Conservation (phyloP, 2,329 filamentous ascomycete genomes). For the Tolypocladium ophioglossoides region DNA sequence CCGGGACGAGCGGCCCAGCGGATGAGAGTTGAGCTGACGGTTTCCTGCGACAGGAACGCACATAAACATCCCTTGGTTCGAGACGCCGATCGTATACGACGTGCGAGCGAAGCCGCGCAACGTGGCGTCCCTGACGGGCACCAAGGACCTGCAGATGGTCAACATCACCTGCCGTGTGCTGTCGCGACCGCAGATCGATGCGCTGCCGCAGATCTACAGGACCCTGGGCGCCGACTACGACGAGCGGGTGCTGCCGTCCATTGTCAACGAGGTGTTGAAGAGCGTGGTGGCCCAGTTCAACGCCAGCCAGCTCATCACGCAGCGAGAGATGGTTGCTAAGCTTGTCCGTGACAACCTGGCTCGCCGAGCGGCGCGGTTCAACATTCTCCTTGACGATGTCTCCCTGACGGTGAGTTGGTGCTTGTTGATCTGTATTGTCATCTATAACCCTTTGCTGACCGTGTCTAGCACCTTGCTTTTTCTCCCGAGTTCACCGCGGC, state of each 20-base stretch:
- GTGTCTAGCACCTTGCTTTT: constrained; percentile 54
- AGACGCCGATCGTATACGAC: constrained; percentile 93
- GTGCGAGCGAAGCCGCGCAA: constrained; percentile 96
- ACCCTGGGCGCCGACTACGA: constrained; percentile 95
- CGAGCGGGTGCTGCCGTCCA: constrained; percentile 90
- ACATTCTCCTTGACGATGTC: constrained; percentile 94
- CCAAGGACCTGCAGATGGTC: constrained; percentile 99
- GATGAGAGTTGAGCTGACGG: constrained; percentile 5
- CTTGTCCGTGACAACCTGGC: constrained; percentile 91
- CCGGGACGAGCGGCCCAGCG: neutral
- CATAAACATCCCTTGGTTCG: constrained; percentile 90
- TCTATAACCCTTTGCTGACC: neutral
- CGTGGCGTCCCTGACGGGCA: constrained; percentile 92
- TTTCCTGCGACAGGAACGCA: constrained; percentile 61
- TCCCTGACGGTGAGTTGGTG: constrained; percentile 68
- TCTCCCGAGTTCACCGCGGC: constrained; percentile 65
- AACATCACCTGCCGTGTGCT: constrained; percentile 99
- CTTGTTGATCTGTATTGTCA: neutral
- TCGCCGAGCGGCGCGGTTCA: constrained; percentile 85
- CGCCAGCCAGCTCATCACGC: constrained; percentile 93
- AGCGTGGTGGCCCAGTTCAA: constrained; percentile 99
- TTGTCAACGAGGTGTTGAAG: constrained; percentile 98
- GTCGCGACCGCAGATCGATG: constrained; percentile 75
- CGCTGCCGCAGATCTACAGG: constrained; percentile 92
- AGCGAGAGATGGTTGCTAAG: constrained; percentile 91